Percentiles rank a stretch among this genome's conserved stretches.
phyloP scores from a whole-genome alignment of 73 alveolate genomes.

The Symbiodinium pilosum region DNA sequence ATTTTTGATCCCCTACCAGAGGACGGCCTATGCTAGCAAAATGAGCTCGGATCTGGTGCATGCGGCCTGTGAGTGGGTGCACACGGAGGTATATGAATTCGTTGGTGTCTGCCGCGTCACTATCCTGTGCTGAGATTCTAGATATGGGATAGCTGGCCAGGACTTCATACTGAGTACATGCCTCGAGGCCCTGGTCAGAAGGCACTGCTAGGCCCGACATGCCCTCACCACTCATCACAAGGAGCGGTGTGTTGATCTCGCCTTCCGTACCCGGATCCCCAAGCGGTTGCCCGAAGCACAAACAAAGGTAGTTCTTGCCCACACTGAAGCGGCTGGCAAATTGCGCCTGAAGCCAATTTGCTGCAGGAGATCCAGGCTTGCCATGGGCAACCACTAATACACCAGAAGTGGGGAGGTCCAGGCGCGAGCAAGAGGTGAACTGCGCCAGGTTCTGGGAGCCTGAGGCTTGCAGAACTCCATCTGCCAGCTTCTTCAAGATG shows the following conservation, averaged over 20 bases:
- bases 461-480: neutral
- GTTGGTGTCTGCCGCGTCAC: neutral
- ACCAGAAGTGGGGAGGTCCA: slow-evolving; percentile 66
- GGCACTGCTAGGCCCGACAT: neutral
- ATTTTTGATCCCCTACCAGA: neutral
- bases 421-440: slow-evolving; percentile 51
- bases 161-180: slow-evolving; percentile 6
- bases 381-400: slow-evolving; percentile 48
- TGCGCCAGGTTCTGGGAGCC: neutral
- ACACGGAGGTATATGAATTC: slow-evolving; percentile 11
- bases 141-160: neutral
- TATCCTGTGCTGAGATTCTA: too few relatives aligned
- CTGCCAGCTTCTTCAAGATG: slow-evolving; percentile 29
- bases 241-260: slow-evolving; percentile 38
- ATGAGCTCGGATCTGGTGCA: slow-evolving; percentile 79
- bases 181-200: slow-evolving; percentile 30
- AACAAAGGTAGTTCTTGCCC: slow-evolving; percentile 37
- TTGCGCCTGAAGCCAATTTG: slow-evolving; percentile 59
- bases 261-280: slow-evolving; percentile 8
- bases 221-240: neutral
- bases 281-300: neutral
- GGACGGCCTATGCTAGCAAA: slow-evolving; percentile 51
- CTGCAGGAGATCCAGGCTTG: neutral
- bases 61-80: slow-evolving; percentile 44
- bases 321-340: slow-evolving; percentile 39